Evolutionary conservation across 2,329 filamentous ascomycete genomes (phyloP).

Genomic region (Fusarium clavum): DNA sequence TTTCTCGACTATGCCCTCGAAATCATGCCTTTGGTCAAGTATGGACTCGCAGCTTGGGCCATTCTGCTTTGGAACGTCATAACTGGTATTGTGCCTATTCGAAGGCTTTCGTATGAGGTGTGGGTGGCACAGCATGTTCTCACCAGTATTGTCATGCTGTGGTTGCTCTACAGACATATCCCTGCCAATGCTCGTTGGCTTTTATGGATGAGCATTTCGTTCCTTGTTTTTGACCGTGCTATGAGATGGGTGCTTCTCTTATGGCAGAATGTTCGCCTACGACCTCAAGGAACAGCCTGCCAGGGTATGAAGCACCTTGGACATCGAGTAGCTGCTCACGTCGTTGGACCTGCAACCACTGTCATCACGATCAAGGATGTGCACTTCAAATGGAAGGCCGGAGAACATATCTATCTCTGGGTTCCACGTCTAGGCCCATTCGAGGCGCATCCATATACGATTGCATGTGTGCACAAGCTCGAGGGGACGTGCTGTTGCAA

Average conservation of each 20-base stretch:
- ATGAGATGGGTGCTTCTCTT: constrained; percentile 61
- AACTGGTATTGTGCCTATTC: constrained; percentile 71
- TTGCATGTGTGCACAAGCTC: constrained; percentile 65
- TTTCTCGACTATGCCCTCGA: constrained; percentile 69
- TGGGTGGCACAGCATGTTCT: constrained; percentile 76
- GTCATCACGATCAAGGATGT: constrained; percentile 70
- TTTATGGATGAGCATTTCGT: constrained; percentile 73
- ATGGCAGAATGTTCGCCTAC: constrained; percentile 64
- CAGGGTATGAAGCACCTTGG: constrained; percentile 63
- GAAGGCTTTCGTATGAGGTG: constrained; percentile 75
- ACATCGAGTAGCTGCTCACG: constrained; percentile 62
- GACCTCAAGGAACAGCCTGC: constrained; percentile 56
- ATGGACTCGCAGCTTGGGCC: constrained; percentile 75
- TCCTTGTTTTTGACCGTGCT: constrained; percentile 72
- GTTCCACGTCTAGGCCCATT: constrained; percentile 64
- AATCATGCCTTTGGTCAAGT: constrained; percentile 73
- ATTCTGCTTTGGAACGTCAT: constrained; percentile 74
- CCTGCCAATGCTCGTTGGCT: constrained; percentile 69
- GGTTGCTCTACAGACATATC: constrained; percentile 72
- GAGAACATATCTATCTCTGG: constrained; percentile 72
- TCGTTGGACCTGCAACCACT: constrained; percentile 64
- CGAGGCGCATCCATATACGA: constrained; percentile 71
- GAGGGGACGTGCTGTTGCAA: constrained; percentile 67
- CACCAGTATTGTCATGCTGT: constrained; percentile 71
- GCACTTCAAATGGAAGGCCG: constrained; percentile 68